Evolutionary conservation across 2,329 filamentous ascomycete genomes (phyloP).

Genomic region (Cytospora mali): DNA sequence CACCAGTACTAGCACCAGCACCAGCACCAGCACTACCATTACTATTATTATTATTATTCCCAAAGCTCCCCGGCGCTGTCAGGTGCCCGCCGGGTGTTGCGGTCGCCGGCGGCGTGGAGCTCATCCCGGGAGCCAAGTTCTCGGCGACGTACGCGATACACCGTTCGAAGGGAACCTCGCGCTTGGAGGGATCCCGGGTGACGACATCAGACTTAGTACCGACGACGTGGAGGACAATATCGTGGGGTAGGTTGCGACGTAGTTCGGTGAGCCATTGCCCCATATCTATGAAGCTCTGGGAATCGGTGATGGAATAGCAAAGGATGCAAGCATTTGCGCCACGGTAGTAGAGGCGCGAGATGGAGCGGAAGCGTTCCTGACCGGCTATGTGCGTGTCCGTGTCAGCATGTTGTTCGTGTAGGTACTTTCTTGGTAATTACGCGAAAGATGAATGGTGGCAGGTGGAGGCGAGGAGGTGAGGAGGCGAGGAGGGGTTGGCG

Average conservation of each 20-base stretch:
- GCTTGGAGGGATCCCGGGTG: constrained; percentile 73
- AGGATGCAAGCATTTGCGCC: constrained; percentile 92
- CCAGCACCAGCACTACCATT: constrained; percentile 44
- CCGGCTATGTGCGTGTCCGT: constrained; percentile 57
- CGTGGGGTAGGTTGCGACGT: constrained; percentile 73
- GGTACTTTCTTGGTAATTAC: neutral
- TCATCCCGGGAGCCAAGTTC: constrained; percentile 74
- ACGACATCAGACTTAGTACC: constrained; percentile 94
- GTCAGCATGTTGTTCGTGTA: neutral
- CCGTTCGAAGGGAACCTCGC: constrained; percentile 89
- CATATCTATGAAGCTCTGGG: constrained; percentile 86
- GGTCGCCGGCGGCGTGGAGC: constrained; percentile 68
- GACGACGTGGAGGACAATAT: constrained; percentile 90
- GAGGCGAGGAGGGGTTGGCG: constrained; percentile 24
- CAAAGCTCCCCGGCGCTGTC: constrained; percentile 17
- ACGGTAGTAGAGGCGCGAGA: constrained; percentile 94
- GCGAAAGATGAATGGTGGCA: neutral
- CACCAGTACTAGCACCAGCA: no score
- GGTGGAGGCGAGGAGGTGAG: constrained; percentile 1
- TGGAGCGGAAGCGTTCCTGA: constrained; percentile 92
- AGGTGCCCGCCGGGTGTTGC: constrained; percentile 35
- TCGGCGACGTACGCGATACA: constrained; percentile 96
- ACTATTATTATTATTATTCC: neutral
- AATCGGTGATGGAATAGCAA: constrained; percentile 92
- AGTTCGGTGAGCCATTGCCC: constrained; percentile 87